Percentiles rank a stretch among this genome's conserved stretches.
Conservation (phyloP, 805 yeast genomes). For the Candida endomychidarum region DNA sequence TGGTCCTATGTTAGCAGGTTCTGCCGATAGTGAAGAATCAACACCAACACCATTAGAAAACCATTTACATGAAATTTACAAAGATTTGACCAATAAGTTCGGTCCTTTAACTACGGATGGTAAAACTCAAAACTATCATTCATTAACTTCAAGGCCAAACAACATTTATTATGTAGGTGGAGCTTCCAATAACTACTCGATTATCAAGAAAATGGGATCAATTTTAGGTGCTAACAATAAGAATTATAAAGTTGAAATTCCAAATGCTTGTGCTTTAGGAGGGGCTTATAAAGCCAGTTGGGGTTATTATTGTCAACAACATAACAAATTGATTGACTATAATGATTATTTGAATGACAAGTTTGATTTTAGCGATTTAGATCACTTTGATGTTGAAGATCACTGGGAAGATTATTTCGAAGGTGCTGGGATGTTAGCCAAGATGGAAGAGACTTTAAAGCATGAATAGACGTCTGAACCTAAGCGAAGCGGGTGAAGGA, state of each 20-base stretch:
- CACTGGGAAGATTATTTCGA: slow-evolving; percentile 50
- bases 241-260: slow-evolving; percentile 67
- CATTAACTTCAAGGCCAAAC: slow-evolving; percentile 57
- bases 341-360: slow-evolving; percentile 35
- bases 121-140: slow-evolving; percentile 40
- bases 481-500: too few species aligned
- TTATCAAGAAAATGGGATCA: slow-evolving; percentile 66
- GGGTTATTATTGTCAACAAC: slow-evolving; percentile 46
- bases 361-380: slow-evolving; percentile 54
- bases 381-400: slow-evolving; percentile 37
- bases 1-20: slow-evolving; percentile 65
- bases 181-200: slow-evolving; percentile 68
- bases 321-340: slow-evolving; percentile 42
- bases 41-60: slow-evolving; percentile 17
- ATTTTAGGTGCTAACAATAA: slow-evolving; percentile 69
- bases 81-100: slow-evolving; percentile 29
- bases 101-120: slow-evolving; percentile 53
- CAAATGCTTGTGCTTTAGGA: slow-evolving; percentile 91
- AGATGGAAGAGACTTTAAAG: slow-evolving; percentile 37
- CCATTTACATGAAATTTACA: slow-evolving; percentile 22
- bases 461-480: slow-evolving; percentile 10
- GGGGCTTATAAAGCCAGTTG: slow-evolving; percentile 86
- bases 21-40: slow-evolving; percentile 12
- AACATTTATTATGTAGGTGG: slow-evolving; percentile 86
- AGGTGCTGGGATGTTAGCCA: slow-evolving; percentile 54